phyloP scores from a whole-genome alignment of 1,284 basidiomycete genomes.

The Ustilago nuda region DNA sequence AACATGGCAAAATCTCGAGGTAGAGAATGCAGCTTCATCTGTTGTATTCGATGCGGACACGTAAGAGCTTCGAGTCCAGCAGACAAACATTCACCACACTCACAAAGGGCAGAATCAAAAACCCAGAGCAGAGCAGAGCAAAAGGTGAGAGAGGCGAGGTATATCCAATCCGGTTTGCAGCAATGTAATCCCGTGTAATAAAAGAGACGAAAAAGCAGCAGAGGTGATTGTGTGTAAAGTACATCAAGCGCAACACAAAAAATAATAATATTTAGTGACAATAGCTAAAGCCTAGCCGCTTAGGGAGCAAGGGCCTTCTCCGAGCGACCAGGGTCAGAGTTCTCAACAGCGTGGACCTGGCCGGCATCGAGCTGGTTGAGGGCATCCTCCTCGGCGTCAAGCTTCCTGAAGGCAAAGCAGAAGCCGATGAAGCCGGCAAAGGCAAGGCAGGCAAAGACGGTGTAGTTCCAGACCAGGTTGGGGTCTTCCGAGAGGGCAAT shows the following conservation, averaged over 20 bases:
- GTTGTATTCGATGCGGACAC: background rate
- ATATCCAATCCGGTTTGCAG: constrained; percentile 23
- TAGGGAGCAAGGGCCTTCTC: constrained; percentile 37
- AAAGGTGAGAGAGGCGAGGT: constrained; percentile 9
- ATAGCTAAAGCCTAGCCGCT: background rate
- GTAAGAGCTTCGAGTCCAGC: too few species aligned
- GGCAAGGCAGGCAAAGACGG: constrained; percentile 72
- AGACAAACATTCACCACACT: too few species aligned
- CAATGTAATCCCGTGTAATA: constrained; percentile 8
- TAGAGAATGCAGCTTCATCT: background rate
- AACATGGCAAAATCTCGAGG: background rate
- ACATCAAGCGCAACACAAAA: constrained; percentile 9
- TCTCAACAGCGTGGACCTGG: constrained; percentile 20
- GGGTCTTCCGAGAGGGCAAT: constrained; percentile 73
- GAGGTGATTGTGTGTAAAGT: constrained; percentile 21
- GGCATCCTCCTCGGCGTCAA: constrained; percentile 75
- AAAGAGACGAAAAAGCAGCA: constrained; percentile 9
- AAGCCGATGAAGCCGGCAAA: constrained; percentile 72
- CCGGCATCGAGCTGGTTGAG: constrained; percentile 59
- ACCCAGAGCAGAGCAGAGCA: background rate
- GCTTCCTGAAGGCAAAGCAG: constrained; percentile 75
- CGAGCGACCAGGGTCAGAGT: constrained; percentile 23
- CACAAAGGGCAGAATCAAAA: background rate
- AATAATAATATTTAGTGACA: background rate
- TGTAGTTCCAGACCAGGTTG: constrained; percentile 73